Conservation (phyloP, 2,329 filamentous ascomycete genomes). For the Fonsecaea multimorphosa region DNA sequence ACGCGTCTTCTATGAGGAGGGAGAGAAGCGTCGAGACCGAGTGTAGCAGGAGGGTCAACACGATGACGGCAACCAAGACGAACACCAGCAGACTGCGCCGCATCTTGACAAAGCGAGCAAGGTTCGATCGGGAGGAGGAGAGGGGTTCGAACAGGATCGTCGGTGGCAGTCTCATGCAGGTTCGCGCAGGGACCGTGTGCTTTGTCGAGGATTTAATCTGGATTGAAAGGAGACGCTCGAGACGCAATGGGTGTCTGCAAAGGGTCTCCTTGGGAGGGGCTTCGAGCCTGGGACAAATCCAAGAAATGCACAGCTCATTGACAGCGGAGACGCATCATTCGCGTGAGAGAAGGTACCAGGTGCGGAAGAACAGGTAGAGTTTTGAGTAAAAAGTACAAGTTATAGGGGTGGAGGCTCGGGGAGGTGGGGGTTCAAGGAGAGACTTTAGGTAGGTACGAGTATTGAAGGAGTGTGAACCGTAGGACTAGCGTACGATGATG, state of each 20-base stretch:
- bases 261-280: no score
- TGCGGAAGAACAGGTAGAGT: not conserved
- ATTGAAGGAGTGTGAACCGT: not conserved
- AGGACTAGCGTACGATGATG: slow-evolving; percentile 16
- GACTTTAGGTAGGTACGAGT: slow-evolving; percentile 15
- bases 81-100: slow-evolving; percentile 67
- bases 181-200: not conserved
- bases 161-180: not conserved
- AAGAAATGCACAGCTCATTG: slow-evolving; percentile 8
- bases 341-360: not conserved
- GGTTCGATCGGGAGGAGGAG: not conserved
- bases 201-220: not conserved
- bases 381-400: not conserved
- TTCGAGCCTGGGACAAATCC: slow-evolving; percentile 13
- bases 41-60: slow-evolving; percentile 69
- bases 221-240: not conserved
- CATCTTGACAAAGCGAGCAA: slow-evolving; percentile 60
- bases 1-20: slow-evolving; percentile 71
- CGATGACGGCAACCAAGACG: slow-evolving; percentile 67
- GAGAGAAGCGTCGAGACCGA: slow-evolving; percentile 73
- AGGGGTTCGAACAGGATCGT: slow-evolving; percentile 7
- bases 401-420: not conserved
- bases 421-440: not conserved
- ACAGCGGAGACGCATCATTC: slow-evolving; percentile 11
- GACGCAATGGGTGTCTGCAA: no score